A percentile compares a stretch with the other conserved stretches of the same genome.
These are phyloP conservation scores for Cornus kousa DNA, from an alignment of 148 eudicot species.

Conservation along the genomic window DNA sequence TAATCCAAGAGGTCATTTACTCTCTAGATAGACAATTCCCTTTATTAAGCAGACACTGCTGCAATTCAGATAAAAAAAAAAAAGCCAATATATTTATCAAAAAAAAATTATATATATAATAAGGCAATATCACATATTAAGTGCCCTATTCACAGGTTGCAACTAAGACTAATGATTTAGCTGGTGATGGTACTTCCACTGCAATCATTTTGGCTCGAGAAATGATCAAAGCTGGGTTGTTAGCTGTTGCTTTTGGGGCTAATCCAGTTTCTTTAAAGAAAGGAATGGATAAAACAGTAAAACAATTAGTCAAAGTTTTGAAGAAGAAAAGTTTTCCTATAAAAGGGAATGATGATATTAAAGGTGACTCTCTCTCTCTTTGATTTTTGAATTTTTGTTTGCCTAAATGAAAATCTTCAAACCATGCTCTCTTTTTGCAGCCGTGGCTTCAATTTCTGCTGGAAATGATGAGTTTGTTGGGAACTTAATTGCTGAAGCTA, in stretches of 20 bases:
- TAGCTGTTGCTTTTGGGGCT: constrained; percentile 73
- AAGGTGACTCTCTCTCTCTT: constrained; percentile 34
- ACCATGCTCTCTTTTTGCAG: constrained; percentile 35
- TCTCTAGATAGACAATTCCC: constrained; percentile 11
- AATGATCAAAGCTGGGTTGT: constrained; percentile 69
- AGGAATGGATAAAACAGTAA: constrained; percentile 84
- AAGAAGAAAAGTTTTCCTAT: constrained; percentile 62
- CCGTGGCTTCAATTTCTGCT: constrained; percentile 81
- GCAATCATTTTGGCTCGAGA: constrained; percentile 89
- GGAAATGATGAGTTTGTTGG: constrained; percentile 95
- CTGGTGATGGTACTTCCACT: constrained; percentile 97
- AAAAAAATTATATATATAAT: too few relatives aligned
- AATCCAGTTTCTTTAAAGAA: constrained; percentile 73
- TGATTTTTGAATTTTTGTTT: background rate
- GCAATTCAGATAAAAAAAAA: background rate
- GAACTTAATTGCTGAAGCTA: constrained; percentile 75
- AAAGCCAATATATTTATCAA: background rate
- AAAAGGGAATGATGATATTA: constrained; percentile 64
- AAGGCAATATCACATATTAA: background rate
- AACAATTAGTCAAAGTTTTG: constrained; percentile 58
- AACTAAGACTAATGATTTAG: constrained; percentile 78
- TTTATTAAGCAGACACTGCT: background rate
- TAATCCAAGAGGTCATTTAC: constrained; percentile 71
- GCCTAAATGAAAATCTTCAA: background rate
- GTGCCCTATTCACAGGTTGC: constrained; percentile 66